Evolutionary conservation across 1,284 basidiomycete genomes (phyloP).

Genomic region (Cutaneotrichosporon cyanovorans): DNA sequence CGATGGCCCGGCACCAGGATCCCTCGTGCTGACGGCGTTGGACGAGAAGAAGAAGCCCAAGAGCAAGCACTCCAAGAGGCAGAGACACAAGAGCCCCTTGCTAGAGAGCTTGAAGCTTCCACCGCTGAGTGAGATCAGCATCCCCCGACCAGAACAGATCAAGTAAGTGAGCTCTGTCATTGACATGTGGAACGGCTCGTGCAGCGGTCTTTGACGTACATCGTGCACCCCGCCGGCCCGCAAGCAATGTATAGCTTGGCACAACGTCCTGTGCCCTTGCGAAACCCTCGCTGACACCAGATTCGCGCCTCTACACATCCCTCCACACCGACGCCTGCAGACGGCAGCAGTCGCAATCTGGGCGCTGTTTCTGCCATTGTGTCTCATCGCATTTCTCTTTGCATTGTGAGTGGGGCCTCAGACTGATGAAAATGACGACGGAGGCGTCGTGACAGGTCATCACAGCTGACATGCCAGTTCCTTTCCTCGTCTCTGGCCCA

Average conservation of each 20-base stretch:
- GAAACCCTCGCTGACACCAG: slow-evolving; percentile 16
- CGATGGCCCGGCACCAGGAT: background rate
- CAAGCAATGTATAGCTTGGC: background rate
- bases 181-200: background rate
- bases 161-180: slow-evolving; percentile 17
- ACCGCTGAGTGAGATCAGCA: slow-evolving; percentile 18
- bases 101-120: slow-evolving; percentile 21
- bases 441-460: background rate
- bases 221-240: background rate
- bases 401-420: slow-evolving; percentile 57
- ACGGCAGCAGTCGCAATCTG: slow-evolving; percentile 79
- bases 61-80: background rate
- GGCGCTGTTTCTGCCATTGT: slow-evolving; percentile 70
- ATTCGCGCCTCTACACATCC: slow-evolving; percentile 45
- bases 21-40: background rate
- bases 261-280: background rate
- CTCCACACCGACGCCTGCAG: slow-evolving; percentile 60
- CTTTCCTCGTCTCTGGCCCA: slow-evolving; percentile 78
- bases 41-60: background rate
- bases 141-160: slow-evolving; percentile 24
- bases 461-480: slow-evolving; percentile 58
- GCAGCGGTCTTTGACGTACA: background rate
- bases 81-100: slow-evolving; percentile 12
- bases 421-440: background rate
- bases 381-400: slow-evolving; percentile 63